Evolutionary conservation across 1,139 yeast genomes (phyloP).

Genomic region (Eremothecium sinecaudum): DNA sequence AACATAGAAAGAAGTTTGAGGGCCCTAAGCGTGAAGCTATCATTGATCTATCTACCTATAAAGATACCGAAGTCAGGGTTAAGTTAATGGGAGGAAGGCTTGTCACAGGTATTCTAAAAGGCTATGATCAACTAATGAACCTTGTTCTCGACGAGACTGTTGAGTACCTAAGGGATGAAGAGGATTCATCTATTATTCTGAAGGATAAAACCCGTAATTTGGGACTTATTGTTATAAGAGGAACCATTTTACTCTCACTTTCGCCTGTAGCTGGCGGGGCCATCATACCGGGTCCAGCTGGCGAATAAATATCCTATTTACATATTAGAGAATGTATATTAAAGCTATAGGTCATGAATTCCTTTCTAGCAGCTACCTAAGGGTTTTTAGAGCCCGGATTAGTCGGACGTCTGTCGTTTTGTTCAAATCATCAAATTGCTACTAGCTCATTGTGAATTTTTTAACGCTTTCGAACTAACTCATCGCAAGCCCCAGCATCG

Average conservation of each 20-base stretch:
- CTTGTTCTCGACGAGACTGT: slow-evolving; percentile 77
- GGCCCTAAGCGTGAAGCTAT: slow-evolving; percentile 88
- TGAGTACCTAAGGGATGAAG: slow-evolving; percentile 61
- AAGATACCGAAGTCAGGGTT: slow-evolving; percentile 65
- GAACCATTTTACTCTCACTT: slow-evolving; percentile 70
- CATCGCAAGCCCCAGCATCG: too few relatives aligned
- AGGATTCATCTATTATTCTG: slow-evolving; percentile 41
- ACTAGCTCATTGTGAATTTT: too few relatives aligned
- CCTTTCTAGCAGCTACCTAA: too few relatives aligned
- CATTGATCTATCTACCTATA: slow-evolving; percentile 68
- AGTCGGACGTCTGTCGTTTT: too few relatives aligned
- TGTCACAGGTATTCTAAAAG: slow-evolving; percentile 70
- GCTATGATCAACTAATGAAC: slow-evolving; percentile 89
- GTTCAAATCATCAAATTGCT: too few relatives aligned
- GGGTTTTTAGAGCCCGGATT: too few relatives aligned
- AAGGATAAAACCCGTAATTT: slow-evolving; percentile 50
- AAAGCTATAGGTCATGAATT: too few relatives aligned
- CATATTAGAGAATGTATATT: background rate
- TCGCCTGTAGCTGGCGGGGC: slow-evolving; percentile 82
- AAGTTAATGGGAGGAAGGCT: slow-evolving; percentile 82
- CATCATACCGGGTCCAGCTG: slow-evolving; percentile 34
- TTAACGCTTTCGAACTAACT: too few relatives aligned
- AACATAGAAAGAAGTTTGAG: slow-evolving; percentile 41
- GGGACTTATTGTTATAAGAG: slow-evolving; percentile 77
- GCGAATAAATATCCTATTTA: background rate